These are phyloP conservation scores for Periconia sp. DNA, from an alignment of 2,329 filamentous ascomycete species.

Conservation along the genomic window DNA sequence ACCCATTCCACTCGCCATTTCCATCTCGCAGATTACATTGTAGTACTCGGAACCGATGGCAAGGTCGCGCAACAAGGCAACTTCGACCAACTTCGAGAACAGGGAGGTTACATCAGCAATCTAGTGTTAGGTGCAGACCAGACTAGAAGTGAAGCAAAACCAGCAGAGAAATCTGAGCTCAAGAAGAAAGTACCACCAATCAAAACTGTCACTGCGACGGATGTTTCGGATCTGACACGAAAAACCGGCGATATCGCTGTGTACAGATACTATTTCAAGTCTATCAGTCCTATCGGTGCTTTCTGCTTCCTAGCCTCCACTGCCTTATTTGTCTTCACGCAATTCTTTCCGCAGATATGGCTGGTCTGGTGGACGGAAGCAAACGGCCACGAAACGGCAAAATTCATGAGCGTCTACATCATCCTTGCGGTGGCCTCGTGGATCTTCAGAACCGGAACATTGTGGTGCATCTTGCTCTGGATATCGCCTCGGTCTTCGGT, in stretches of 20 bases:
- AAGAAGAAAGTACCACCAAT: constrained; percentile 6
- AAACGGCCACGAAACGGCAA: constrained; percentile 9
- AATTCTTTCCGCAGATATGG: constrained; percentile 1
- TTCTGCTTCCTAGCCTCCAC: constrained; percentile 3
- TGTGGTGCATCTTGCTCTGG: constrained; percentile 3
- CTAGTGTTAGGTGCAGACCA: constrained; percentile 1
- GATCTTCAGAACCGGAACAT: constrained; percentile 3
- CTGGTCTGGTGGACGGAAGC: constrained; percentile 7
- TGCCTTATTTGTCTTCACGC: neutral
- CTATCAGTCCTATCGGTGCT: constrained; percentile 2
- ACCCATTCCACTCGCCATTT: constrained; percentile 6
- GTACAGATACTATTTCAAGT: constrained; percentile 5
- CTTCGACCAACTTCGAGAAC: constrained; percentile 35
- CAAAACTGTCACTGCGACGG: constrained; percentile 3
- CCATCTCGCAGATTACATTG: constrained; percentile 39
- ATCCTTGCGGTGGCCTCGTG: constrained; percentile 6
- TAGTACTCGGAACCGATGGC: constrained; percentile 39
- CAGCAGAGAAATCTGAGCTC: constrained; percentile 1
- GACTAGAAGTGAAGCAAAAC: constrained; percentile 2
- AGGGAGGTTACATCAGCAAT: constrained; percentile 29
- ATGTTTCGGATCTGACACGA: constrained; percentile 2
- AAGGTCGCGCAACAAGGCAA: constrained; percentile 40
- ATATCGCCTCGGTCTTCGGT: constrained; percentile 3
- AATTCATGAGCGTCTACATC: constrained; percentile 5
- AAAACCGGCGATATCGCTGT: constrained; percentile 5